Evolutionary conservation across 2,329 filamentous ascomycete species (phyloP), one percentile per base, ranked within the genome.

Genomic region (Ascochyta clinopodiicola): DNA sequence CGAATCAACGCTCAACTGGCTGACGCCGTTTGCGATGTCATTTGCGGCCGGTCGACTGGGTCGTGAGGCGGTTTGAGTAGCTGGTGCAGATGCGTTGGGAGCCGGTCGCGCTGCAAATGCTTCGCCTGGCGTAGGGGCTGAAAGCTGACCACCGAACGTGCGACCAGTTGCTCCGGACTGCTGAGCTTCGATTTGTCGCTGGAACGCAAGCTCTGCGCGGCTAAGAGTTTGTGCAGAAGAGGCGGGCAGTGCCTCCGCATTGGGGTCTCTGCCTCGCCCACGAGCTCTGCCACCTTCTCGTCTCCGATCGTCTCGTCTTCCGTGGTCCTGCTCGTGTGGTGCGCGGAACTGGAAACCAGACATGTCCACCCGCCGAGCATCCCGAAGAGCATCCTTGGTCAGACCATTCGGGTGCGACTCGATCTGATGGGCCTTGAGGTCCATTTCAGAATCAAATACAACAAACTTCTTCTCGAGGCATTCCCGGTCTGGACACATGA

Each of bases 401-500:
- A 96, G 75, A 0, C 88, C 86, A 64, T 88, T 86, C 0, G 88
- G 91, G 71, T 99, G 95, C 49, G 88, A 85, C 65, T 90, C 88
- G 9, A 99, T 78, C 73, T 96, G 91, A 77, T 99, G 95, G 3
- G 90, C 95, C 74, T 98, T 96, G 42, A 99, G 79, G 69, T 99
- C 95, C 81, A 99, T 88, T 69, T 97, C 91, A 0, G 92, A 93
- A 51, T 92, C 91, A 66, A 99, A 99, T 0, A 98, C 95, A 27
- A 98, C 90, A 72, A 98, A 97, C 73, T 97, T 98, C 84, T 96
- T 96, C 66, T 98, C 95, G 70, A 95, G 74, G 69, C 95, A 99
- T 70, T 96, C 93, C 49, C 84, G 82, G 67, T 99, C 92, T 6
- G 85, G 76, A 71, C 95, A 99, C 0, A 93, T 79, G 70, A 88